Percentiles rank a stretch among this genome's conserved stretches.
phyloP scores from a whole-genome alignment of 208 protist species.

The Novymonas esmeraldas region DNA sequence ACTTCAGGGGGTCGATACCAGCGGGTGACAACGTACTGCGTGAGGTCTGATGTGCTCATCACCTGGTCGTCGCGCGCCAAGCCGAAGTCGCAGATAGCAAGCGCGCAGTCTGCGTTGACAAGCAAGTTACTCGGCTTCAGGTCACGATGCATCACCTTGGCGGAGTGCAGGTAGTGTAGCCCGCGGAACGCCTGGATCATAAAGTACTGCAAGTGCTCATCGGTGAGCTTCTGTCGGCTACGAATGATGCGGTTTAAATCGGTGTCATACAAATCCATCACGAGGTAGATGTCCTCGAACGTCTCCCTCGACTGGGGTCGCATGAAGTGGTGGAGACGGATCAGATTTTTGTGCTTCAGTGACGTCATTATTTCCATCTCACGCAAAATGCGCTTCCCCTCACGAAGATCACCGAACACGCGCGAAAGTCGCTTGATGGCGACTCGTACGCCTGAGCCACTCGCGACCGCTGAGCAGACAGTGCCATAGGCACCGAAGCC shows the following conservation, averaged over 20 bases:
- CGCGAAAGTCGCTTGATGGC: constrained; percentile 98
- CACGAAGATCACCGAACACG: constrained; percentile 95
- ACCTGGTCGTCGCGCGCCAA: constrained; percentile 84
- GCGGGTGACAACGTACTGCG: constrained; percentile 97
- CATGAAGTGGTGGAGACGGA: constrained; percentile 88
- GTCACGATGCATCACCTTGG: constrained; percentile 97
- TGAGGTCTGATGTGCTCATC: constrained; percentile 80
- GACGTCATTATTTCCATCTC: constrained; percentile 96
- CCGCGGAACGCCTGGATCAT: constrained; percentile 97
- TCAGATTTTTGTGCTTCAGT: constrained; percentile 94
- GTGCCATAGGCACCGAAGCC: constrained; percentile 88
- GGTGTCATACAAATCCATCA: constrained; percentile 95
- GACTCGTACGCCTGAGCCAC: constrained; percentile 63
- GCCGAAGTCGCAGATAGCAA: constrained; percentile 95
- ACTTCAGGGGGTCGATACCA: constrained; percentile 99
- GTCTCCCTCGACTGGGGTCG: constrained; percentile 61
- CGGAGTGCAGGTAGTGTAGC: constrained; percentile 97
- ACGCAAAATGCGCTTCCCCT: constrained; percentile 96
- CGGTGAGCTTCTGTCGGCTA: constrained; percentile 93
- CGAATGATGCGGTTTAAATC: constrained; percentile 98
- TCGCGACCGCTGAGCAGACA: constrained; percentile 75
- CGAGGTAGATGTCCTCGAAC: constrained; percentile 91
- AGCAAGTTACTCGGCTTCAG: constrained; percentile 96
- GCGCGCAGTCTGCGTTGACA: constrained; percentile 94
- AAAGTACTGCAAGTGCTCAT: constrained; percentile 99